These are phyloP conservation scores for Wickerhamiella alocasiicola DNA, from an alignment of 805 yeast species.

Conservation along the genomic window DNA sequence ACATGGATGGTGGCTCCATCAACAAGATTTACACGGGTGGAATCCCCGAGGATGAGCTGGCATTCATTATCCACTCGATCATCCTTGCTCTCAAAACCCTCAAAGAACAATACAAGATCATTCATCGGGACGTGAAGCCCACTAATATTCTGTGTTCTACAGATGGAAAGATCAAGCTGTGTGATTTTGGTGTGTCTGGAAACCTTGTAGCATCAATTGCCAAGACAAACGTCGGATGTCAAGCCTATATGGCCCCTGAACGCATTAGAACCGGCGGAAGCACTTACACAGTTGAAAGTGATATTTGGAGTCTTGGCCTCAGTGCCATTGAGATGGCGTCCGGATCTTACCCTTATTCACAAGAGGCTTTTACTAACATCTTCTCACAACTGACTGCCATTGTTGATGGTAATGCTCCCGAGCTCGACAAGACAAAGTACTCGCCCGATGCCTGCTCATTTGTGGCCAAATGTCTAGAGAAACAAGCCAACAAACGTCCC, in stretches of 20 bases:
- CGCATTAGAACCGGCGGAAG: slow-evolving; percentile 41
- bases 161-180: slow-evolving; percentile 74
- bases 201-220: slow-evolving; percentile 91
- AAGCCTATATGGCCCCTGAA: slow-evolving; percentile 98
- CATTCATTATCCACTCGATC: slow-evolving; percentile 66
- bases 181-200: slow-evolving; percentile 95
- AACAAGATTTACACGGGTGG: slow-evolving; percentile 76
- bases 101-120: slow-evolving; percentile 82
- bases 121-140: slow-evolving; percentile 94
- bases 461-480: slow-evolving; percentile 56
- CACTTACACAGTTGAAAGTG: slow-evolving; percentile 85
- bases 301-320: slow-evolving; percentile 89
- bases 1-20: slow-evolving; percentile 91
- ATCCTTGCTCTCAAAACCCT: slow-evolving; percentile 70
- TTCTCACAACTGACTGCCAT: slow-evolving; percentile 90
- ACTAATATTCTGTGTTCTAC: slow-evolving; percentile 80
- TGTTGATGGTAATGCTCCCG: slow-evolving; percentile 93
- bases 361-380: slow-evolving; percentile 80
- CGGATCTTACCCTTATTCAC: slow-evolving; percentile 93
- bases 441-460: slow-evolving; percentile 72
- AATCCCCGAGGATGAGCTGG: slow-evolving; percentile 66
- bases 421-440: slow-evolving; percentile 47
- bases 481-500: slow-evolving; percentile 72
- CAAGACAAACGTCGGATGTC: slow-evolving; percentile 93
- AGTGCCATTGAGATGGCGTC: slow-evolving; percentile 76